Conservation (phyloP, 1,284 basidiomycete genomes). For the Limonomyces culmigenus region DNA sequence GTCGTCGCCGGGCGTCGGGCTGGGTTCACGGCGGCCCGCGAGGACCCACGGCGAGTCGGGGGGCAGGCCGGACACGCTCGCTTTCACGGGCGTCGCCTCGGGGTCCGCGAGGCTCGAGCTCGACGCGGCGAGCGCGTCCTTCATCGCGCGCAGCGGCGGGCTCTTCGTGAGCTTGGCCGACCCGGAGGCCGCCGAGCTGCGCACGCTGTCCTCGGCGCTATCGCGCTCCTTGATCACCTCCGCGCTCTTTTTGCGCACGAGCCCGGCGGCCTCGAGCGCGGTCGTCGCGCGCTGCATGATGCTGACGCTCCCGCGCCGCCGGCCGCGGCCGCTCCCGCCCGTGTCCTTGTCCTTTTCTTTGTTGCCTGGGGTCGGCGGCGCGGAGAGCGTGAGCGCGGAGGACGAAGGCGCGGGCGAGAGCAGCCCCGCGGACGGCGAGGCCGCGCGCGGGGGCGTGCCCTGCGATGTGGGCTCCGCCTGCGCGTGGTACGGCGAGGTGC, state of each 20-base stretch:
- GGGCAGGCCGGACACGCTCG: constrained; percentile 16
- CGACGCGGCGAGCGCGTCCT: constrained; percentile 27
- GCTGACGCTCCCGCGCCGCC: constrained; percentile 69
- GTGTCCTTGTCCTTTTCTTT: constrained; percentile 15
- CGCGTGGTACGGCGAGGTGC: constrained; percentile 14
- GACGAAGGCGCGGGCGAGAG: constrained; percentile 31
- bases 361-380: constrained; percentile 36
- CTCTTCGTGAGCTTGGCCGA: constrained; percentile 52
- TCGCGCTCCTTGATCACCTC: constrained; percentile 51
- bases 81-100: constrained; percentile 38
- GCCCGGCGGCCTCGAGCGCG: constrained; percentile 63
- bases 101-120: constrained; percentile 28
- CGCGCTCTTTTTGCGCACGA: constrained; percentile 65
- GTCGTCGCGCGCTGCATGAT: constrained; percentile 91
- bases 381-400: constrained; percentile 37
- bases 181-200: constrained; percentile 41
- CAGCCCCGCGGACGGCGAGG: constrained; percentile 30
- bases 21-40: constrained; percentile 17
- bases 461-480: constrained; percentile 8
- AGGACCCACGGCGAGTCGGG: constrained; percentile 21
- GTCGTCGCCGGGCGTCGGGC: constrained; percentile 36
- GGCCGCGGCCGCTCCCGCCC: constrained; percentile 7
- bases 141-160: constrained; percentile 39
- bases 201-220: constrained; percentile 31
- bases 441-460: constrained; percentile 35